Evolutionary conservation across 495 filamentous ascomycete genomes (phyloP).

Genomic region (Aspergillus leporis): DNA sequence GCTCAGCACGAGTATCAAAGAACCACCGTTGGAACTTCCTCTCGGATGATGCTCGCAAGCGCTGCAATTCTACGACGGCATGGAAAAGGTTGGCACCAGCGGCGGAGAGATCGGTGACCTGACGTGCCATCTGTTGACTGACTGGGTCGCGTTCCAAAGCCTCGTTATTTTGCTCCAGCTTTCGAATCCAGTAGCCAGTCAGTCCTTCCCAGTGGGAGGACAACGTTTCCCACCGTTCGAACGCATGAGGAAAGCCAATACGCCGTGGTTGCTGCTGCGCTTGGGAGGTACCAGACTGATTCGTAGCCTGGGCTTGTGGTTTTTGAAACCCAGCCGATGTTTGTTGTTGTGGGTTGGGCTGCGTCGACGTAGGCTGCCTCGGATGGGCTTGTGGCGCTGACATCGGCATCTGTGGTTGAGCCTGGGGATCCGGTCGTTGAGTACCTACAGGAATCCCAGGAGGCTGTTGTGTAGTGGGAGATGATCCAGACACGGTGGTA

Average conservation of each 20-base stretch:
- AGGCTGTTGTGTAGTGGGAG: constrained; percentile 12
- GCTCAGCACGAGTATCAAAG: constrained; percentile 86
- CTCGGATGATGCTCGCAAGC: constrained; percentile 92
- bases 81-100: constrained; percentile 97
- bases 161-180: constrained; percentile 83
- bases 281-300: constrained; percentile 14
- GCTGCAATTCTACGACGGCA: constrained; percentile 93
- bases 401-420: constrained; percentile 15
- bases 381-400: constrained; percentile 19
- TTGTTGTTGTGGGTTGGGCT: constrained; percentile 9
- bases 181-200: constrained; percentile 94
- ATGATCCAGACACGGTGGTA: neutral
- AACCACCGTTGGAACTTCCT: constrained; percentile 99
- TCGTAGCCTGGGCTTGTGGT: constrained; percentile 28
- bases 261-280: constrained; percentile 34
- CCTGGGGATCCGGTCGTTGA: constrained; percentile 17
- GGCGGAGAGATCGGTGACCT: constrained; percentile 93
- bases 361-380: constrained; percentile 12
- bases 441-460: constrained; percentile 8
- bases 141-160: constrained; percentile 80
- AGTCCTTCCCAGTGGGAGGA: constrained; percentile 98
- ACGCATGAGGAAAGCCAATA: constrained; percentile 85
- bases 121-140: constrained; percentile 82
- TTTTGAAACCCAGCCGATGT: constrained; percentile 14
- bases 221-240: constrained; percentile 94